Percentiles rank a stretch among this genome's conserved stretches.
These are phyloP conservation scores for Hebeloma cylindrosporum DNA, from an alignment of 768 basidiomycete genomes.

Conservation along the genomic window DNA sequence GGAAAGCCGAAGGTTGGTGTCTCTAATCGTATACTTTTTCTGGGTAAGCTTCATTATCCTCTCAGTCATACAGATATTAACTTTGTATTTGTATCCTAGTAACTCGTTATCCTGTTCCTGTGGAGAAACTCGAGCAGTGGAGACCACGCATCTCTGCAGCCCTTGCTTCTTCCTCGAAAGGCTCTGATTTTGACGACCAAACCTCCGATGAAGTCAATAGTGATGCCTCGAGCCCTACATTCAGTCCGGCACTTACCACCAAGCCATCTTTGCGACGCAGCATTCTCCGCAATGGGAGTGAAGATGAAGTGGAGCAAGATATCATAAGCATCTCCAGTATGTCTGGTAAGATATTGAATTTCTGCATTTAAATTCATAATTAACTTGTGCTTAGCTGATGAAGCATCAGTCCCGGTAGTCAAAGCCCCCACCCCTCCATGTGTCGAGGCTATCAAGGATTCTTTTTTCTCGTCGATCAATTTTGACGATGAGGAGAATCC, in stretches of 20 bases:
- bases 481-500: background rate
- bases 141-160: background rate
- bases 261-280: background rate
- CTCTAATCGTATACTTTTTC: conserved; percentile 7
- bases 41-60: conserved; percentile 1
- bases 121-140: background rate
- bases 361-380: background rate
- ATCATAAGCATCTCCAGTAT: background rate
- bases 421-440: background rate
- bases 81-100: background rate
- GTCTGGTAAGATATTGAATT: background rate
- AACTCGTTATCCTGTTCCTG: conserved; percentile 1
- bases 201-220: background rate
- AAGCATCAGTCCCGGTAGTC: background rate
- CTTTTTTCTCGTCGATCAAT: background rate
- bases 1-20: conserved; percentile 6
- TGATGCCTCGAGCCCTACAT: background rate
- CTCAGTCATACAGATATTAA: background rate
- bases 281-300: background rate
- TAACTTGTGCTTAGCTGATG: background rate
- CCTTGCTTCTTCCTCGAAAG: no score
- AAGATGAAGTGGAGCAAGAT: background rate
- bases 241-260: background rate
- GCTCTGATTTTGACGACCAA: background rate
- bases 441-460: background rate